These are phyloP conservation scores for Cephalotrichum gorgonifer DNA, from an alignment of 2,329 filamentous ascomycete species.

Conservation along the genomic window DNA sequence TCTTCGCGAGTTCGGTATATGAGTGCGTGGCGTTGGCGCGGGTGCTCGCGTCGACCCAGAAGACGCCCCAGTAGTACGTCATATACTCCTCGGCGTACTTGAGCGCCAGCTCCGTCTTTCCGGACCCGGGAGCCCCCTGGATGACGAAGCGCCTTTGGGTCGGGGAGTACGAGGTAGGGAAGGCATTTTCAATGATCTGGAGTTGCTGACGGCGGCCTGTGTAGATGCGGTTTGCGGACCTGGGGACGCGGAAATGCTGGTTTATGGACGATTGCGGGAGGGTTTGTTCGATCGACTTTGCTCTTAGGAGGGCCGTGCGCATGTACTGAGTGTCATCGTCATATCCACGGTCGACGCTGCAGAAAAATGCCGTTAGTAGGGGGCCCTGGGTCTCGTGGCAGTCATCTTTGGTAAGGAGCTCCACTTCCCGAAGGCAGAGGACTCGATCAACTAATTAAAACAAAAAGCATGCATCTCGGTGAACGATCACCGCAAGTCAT, in stretches of 20 bases:
- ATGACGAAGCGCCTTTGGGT: slow-evolving; percentile 6
- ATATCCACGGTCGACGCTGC: background rate
- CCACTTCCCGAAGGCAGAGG: background rate
- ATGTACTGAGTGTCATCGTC: background rate
- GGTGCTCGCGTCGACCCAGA: slow-evolving; percentile 6
- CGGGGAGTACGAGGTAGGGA: background rate
- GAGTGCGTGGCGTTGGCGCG: slow-evolving; percentile 1
- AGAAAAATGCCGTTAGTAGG: background rate
- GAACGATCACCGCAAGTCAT: background rate
- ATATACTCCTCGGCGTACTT: slow-evolving; percentile 7
- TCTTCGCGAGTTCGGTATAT: background rate
- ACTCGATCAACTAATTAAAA: background rate
- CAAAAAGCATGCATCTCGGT: background rate
- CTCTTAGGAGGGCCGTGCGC: background rate
- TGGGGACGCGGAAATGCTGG: slow-evolving; percentile 2
- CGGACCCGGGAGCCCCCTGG: slow-evolving; percentile 5
- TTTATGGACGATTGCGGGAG: background rate
- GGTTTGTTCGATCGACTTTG: background rate
- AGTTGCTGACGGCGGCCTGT: background rate
- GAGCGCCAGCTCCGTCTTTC: slow-evolving; percentile 7
- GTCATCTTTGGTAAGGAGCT: background rate
- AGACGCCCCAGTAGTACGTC: slow-evolving; percentile 6
- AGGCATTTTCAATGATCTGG: background rate
- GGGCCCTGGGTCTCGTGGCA: background rate
- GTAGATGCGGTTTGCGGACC: slow-evolving; percentile 1